A percentile compares a stretch with the other conserved stretches of the same genome.
phyloP scores from a whole-genome alignment of 345 rosid genomes.

The Corymbia maculata region DNA sequence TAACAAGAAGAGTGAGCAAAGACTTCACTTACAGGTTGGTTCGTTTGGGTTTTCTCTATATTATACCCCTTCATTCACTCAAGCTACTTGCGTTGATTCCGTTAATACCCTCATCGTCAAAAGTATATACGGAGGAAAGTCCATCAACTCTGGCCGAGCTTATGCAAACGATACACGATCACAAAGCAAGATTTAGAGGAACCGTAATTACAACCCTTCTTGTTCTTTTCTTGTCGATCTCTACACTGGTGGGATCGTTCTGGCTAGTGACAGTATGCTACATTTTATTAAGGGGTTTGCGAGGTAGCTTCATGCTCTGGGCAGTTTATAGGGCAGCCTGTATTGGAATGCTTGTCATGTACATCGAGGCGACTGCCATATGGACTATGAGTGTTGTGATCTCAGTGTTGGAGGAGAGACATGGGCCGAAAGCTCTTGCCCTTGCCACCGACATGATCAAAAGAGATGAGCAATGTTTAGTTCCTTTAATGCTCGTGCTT shows the following conservation, averaged over 20 bases:
- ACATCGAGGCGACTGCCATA: constrained; percentile 1
- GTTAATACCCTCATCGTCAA: background rate
- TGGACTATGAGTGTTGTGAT: constrained; percentile 6
- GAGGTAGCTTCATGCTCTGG: background rate
- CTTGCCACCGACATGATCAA: background rate
- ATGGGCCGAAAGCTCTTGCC: constrained; percentile 2
- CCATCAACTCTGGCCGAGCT: background rate
- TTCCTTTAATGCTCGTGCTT: constrained; percentile 1
- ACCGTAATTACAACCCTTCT: background rate
- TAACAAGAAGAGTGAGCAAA: background rate
- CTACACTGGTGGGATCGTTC: constrained; percentile 3
- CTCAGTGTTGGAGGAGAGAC: background rate
- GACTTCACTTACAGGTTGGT: background rate
- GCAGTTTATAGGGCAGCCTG: background rate
- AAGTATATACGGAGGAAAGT: background rate
- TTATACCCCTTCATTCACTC: constrained; percentile 12
- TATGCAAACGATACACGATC: background rate
- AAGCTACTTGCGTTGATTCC: constrained; percentile 3
- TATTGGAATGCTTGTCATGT: background rate
- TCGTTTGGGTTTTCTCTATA: constrained; percentile 1
- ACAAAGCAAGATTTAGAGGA: background rate
- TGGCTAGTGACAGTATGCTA: constrained; percentile 7
- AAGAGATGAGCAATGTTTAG: background rate
- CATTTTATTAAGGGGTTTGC: background rate
- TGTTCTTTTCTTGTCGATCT: constrained; percentile 8